Evolutionary conservation across 352 stramenopile species (phyloP).

Genomic region (Globisporangium echinulatum): DNA sequence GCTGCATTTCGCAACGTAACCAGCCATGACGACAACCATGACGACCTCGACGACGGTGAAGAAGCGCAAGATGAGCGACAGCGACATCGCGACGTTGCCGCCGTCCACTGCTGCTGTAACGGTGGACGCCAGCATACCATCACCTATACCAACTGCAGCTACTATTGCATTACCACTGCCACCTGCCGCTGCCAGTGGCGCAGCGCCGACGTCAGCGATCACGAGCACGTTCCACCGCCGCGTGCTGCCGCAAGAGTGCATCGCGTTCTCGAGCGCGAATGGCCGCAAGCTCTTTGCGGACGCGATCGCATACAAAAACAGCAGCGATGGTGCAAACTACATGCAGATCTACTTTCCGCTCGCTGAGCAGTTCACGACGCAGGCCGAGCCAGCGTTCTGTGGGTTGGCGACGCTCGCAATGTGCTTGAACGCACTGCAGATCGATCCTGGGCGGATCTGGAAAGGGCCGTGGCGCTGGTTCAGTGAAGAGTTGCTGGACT

Average conservation of each 20-base stretch:
- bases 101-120: background rate
- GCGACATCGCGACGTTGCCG: background rate
- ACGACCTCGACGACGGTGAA: background rate
- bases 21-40: background rate
- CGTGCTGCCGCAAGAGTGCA: conserved; percentile 67
- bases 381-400: conserved; percentile 91
- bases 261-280: conserved; percentile 77
- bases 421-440: conserved; percentile 69
- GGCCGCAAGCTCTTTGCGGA: conserved; percentile 84
- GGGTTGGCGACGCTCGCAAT: conserved; percentile 81
- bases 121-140: background rate
- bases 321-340: conserved; percentile 32
- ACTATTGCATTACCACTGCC: background rate
- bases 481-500: conserved; percentile 80
- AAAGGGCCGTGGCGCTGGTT: conserved; percentile 81
- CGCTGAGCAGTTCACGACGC: conserved; percentile 85
- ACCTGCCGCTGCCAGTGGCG: background rate
- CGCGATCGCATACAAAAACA: conserved; percentile 20
- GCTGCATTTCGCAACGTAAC: too few relatives aligned
- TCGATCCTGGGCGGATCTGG: conserved; percentile 71
- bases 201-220: background rate
- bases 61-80: conserved; percentile 7
- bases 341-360: conserved; percentile 93
- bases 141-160: background rate
- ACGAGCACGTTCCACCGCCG: conserved; percentile 76